These are phyloP conservation scores for Ilex asprella DNA, from an alignment of 257 asterid species.

Conservation along the genomic window DNA sequence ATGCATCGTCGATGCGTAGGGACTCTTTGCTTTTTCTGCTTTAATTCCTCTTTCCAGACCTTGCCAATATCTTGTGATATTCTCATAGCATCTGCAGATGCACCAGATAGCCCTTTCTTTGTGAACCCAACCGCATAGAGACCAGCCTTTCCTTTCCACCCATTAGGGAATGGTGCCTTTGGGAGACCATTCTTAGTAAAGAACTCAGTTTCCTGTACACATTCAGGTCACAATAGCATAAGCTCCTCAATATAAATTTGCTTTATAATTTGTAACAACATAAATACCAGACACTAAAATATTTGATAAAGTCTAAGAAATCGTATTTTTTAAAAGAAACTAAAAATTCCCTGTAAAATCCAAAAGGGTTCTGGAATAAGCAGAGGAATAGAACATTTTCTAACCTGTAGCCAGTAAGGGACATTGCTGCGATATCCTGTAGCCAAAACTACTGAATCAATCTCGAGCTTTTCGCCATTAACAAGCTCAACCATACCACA, in stretches of 20 bases:
- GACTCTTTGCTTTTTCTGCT: conserved; percentile 62
- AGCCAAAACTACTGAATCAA: conserved; percentile 73
- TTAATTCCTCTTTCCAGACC: conserved; percentile 70
- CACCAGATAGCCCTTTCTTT: conserved; percentile 84
- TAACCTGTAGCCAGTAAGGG: conserved; percentile 89
- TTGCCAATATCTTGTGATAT: conserved; percentile 63
- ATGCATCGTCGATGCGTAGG: conserved; percentile 73
- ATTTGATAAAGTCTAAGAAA: no score
- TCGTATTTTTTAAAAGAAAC: no score
- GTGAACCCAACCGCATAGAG: conserved; percentile 87
- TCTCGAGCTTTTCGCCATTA: conserved; percentile 38
- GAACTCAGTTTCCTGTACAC: conserved; percentile 58
- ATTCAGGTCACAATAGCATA: conserved; percentile 13
- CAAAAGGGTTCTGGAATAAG: background rate
- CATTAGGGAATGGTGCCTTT: conserved; percentile 52
- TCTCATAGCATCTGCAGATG: conserved; percentile 71
- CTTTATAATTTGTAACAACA: no score
- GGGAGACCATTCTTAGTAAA: conserved; percentile 67
- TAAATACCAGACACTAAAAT: no score
- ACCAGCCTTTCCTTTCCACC: conserved; percentile 81
- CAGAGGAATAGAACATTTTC: conserved; percentile 15
- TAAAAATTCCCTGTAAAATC: no score
- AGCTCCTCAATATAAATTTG: conserved; percentile 13
- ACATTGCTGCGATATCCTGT: conserved; percentile 93
- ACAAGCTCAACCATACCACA: conserved; percentile 41